Percentiles rank a stretch among this genome's conserved stretches.
Conservation (phyloP, 2,329 filamentous ascomycete species). For the Pseudogymnoascus sp. region DNA sequence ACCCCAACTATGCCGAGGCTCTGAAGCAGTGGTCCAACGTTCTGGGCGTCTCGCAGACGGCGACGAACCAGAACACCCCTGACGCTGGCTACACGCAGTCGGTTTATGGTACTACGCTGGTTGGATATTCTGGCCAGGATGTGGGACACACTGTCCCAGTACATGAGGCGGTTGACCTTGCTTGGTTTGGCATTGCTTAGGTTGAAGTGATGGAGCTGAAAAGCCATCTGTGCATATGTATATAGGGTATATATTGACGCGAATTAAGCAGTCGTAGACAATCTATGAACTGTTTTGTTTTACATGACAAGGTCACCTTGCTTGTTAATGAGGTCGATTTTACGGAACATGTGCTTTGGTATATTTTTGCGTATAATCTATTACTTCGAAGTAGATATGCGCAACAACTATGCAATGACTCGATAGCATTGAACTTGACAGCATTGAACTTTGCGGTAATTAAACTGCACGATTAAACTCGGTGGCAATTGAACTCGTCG, state of each 20-base stretch:
- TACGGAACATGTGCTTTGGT: too few species aligned
- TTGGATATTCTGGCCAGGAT: constrained; percentile 26
- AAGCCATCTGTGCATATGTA: neutral
- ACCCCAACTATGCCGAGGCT: constrained; percentile 34
- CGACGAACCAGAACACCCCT: constrained; percentile 21
- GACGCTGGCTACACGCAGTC: constrained; percentile 27
- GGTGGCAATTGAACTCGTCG: neutral
- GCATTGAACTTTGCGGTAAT: too few species aligned
- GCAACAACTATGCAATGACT: neutral
- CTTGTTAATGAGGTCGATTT: neutral
- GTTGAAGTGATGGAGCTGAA: neutral
- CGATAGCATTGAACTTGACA: neutral
- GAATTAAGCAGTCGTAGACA: neutral
- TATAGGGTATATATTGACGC: neutral
- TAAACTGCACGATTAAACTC: too few species aligned
- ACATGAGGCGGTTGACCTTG: constrained; percentile 24
- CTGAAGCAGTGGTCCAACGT: constrained; percentile 42
- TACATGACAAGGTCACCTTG: neutral
- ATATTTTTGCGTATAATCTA: neutral
- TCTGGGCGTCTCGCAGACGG: constrained; percentile 24
- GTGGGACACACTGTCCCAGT: constrained; percentile 29
- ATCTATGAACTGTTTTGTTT: neutral
- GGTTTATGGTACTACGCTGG: constrained; percentile 28
- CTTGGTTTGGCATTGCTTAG: constrained; percentile 17
- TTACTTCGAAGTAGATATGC: neutral